Evolutionary conservation across 2,329 filamentous ascomycete genomes (phyloP).

Genomic region (Pseudogymnoascus sp.): DNA sequence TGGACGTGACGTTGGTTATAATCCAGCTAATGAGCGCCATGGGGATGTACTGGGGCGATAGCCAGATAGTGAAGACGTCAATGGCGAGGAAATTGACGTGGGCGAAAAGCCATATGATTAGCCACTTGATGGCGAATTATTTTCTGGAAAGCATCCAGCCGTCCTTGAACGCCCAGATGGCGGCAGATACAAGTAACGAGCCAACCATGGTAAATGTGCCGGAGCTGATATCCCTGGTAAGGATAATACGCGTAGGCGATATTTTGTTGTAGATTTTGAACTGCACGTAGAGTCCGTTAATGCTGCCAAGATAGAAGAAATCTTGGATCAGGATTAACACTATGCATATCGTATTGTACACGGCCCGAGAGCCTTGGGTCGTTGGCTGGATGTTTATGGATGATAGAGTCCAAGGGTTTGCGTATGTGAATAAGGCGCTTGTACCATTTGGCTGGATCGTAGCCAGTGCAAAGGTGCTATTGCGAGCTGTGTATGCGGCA

Average conservation of each 20-base stretch:
- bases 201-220: constrained; percentile 21
- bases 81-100: constrained; percentile 28
- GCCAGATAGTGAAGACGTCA: constrained; percentile 24
- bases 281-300: constrained; percentile 18
- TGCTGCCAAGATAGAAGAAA: constrained; percentile 12
- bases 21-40: constrained; percentile 46
- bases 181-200: constrained; percentile 30
- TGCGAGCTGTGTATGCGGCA: not conserved
- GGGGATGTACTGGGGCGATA: constrained; percentile 23
- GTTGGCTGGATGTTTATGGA: constrained; percentile 24
- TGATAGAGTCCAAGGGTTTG: constrained; percentile 26
- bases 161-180: constrained; percentile 36
- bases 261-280: constrained; percentile 10
- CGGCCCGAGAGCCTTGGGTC: constrained; percentile 23
- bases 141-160: constrained; percentile 36
- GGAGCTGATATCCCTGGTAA: constrained; percentile 20
- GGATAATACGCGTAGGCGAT: constrained; percentile 15
- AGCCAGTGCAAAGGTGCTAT: not conserved
- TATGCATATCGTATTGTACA: constrained; percentile 30
- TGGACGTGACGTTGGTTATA: constrained; percentile 51
- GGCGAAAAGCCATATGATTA: constrained; percentile 50
- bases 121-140: constrained; percentile 50
- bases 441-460: not conserved
- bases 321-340: constrained; percentile 25
- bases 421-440: constrained; percentile 15